Evolutionary conservation across 306 rosid species (phyloP).

Genomic region (Notholithocarpus densiflorus): DNA sequence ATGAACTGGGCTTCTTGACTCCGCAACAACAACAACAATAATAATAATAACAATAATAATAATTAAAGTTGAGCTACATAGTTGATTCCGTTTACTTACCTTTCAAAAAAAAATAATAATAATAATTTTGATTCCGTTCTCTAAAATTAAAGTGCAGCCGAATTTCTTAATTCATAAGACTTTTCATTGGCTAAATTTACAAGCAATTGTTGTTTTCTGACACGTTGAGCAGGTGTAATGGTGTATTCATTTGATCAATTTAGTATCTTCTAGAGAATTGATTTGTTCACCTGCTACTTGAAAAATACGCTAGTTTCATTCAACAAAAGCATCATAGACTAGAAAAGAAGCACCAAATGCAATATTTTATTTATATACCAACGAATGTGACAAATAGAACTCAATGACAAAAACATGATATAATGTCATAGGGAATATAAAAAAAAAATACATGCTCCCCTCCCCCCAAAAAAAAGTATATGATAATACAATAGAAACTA

Average conservation of each 20-base stretch:
- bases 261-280: too few relatives aligned
- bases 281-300: not conserved
- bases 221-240: not conserved
- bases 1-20: not conserved
- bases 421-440: not conserved
- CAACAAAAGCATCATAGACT: not conserved
- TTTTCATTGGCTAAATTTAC: not conserved
- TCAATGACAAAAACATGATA: not conserved
- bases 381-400: not conserved
- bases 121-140: not conserved
- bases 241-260: not conserved
- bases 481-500: not conserved
- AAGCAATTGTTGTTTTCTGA: not conserved
- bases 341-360: not conserved
- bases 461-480: not conserved
- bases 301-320: too few relatives aligned
- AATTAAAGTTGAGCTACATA: too few relatives aligned
- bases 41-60: too few relatives aligned
- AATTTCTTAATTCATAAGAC: not conserved
- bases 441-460: not conserved
- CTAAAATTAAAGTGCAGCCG: not conserved
- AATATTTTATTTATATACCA: not conserved
- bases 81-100: too few relatives aligned
- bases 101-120: too few relatives aligned
- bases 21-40: too few relatives aligned